Base-by-base conservation (phyloP, 2,329 filamentous ascomycete species). In the Botrytis squamosa region DNA sequence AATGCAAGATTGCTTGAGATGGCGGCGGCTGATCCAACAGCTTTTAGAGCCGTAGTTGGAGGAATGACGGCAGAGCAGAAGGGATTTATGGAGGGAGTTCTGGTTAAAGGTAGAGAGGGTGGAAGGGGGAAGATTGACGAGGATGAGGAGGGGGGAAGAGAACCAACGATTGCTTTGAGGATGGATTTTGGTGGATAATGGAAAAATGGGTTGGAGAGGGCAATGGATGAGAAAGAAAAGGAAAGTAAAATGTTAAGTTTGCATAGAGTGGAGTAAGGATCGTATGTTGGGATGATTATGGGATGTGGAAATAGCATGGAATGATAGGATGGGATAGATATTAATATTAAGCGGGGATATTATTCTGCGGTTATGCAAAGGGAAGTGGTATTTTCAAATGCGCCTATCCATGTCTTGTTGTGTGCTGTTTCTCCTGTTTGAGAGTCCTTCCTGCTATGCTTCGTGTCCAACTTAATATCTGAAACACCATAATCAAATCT, bases 81-180 rank as follows among this genome's bases (percentile, higher is more conserved):
- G 81, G 84, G 85, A 0, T 91, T 96, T 77, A 88, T 98, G 84
- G 95, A 97, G 83, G 90, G 91, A 77, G 91, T 97, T 25, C 89
- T 97, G 75, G 88, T 90, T 82, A 89, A 87, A 38, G 91, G 91
- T 70, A 84, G 88, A 78, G 84, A 87, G 68, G 75, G 73, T 77
- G 81, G 80, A 64, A 84, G 71, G 78, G 80, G 82, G 77, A 84
- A 81, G 79, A 78, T 79, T 77, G 81, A 80, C 80, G 84, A 85
- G 78, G 82, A 81, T 72, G 79, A 83, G 62, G 83, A 83, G 69
- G 85, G 84, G 74, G 84, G 85, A 74, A 87, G 84, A 42, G 89
- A 89, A 82, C 96, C 96, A 20, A 96, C 86, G 76, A 99, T 99
- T 86, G 94, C 94, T 71, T 83, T 99, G 80, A 96, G 97, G 87